Conservation (phyloP, 495 filamentous ascomycete species). For the Neurospora intermedia region DNA sequence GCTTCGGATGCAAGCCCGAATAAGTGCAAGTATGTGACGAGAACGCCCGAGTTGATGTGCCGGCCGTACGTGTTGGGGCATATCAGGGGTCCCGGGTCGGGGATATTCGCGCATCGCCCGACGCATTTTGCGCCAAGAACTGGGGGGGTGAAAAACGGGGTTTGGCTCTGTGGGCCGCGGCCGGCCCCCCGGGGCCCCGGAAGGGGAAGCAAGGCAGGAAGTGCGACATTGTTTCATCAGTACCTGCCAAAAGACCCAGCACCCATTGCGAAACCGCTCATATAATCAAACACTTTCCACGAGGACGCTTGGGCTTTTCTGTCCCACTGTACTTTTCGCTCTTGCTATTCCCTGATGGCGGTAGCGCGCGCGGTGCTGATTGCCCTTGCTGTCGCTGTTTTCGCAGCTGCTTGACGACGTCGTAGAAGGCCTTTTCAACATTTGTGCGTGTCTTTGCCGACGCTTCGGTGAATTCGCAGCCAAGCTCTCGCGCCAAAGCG, state of each 20-base stretch:
- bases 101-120: not conserved
- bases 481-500: constrained; percentile 79
- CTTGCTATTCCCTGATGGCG: constrained; percentile 23
- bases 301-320: constrained; percentile 1
- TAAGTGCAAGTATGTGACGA: not conserved
- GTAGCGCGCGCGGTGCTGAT: constrained; percentile 29
- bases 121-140: not conserved
- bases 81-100: not conserved
- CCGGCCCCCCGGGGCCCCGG: not conserved
- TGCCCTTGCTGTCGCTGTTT: constrained; percentile 75
- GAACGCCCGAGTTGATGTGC: not conserved
- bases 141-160: not conserved
- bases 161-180: not conserved
- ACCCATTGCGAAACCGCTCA: not conserved
- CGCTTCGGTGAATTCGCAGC: constrained; percentile 95
- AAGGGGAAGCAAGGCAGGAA: not conserved
- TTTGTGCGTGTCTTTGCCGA: constrained; percentile 99
- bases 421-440: constrained; percentile 97
- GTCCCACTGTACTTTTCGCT: constrained; percentile 12
- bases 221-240: not conserved
- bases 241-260: not conserved
- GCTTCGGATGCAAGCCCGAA: not conserved
- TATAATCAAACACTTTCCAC: not conserved
- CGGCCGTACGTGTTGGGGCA: not conserved
- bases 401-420: constrained; percentile 84